Conservation (phyloP, 2,329 filamentous ascomycete genomes). For the Penicillium sp. region DNA sequence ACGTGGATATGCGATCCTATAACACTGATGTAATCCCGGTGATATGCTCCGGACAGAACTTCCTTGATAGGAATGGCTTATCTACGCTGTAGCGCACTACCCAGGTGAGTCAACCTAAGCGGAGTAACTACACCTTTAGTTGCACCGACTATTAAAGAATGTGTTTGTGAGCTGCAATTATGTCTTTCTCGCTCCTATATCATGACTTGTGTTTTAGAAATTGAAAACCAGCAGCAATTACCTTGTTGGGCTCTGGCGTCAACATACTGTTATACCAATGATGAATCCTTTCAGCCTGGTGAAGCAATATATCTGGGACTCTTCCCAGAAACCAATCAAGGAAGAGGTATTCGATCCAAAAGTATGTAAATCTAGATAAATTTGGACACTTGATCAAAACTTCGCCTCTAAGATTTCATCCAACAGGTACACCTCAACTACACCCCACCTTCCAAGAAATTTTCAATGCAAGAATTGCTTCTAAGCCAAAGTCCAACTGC, state of each 20-base stretch:
- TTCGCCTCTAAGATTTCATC: neutral
- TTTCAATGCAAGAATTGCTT: conserved; percentile 14
- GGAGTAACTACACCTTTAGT: neutral
- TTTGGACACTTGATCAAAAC: neutral
- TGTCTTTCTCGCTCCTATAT: neutral
- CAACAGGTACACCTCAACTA: conserved; percentile 17
- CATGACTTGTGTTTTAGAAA: neutral
- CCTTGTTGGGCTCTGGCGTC: neutral
- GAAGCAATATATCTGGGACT: neutral
- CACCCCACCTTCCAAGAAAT: conserved; percentile 9
- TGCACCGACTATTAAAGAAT: neutral
- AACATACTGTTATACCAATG: neutral
- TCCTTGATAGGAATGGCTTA: conserved; percentile 2
- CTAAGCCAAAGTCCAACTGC: conserved; percentile 2
- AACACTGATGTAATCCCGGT: neutral
- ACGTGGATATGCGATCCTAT: conserved; percentile 3
- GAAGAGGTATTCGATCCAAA: conserved; percentile 4
- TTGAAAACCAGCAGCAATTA: neutral
- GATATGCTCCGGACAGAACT: conserved; percentile 2
- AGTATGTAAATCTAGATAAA: neutral
- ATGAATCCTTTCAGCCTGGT: neutral
- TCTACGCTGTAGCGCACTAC: neutral
- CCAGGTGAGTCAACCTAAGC: neutral
- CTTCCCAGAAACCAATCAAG: neutral
- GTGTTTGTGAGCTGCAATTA: neutral